Evolutionary conservation across 78 protist species (phyloP), one percentile per base, ranked within the genome.

Genomic region (Andalucia godoyi): DNA sequence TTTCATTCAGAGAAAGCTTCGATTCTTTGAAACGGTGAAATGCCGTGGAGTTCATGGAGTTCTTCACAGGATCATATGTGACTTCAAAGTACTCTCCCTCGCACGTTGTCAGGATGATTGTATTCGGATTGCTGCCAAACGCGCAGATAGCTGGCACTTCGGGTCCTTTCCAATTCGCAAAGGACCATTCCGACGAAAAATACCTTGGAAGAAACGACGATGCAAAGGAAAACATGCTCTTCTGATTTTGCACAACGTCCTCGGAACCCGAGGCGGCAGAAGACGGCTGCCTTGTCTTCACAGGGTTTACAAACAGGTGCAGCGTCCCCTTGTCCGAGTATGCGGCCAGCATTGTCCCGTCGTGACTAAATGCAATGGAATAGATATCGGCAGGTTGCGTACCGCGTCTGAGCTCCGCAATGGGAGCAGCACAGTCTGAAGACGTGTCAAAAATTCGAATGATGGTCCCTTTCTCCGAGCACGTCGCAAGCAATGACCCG

Each of bases 381-480:
- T 70, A 17, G 12, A 74, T 43, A 23, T 1, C 27, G 15, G 54
- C 95, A 25, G 53, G 32, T 41, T 87, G 76, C 10, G 90, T 85
- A 15, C 98, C 98, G 1, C 98, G 47, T 30, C 98, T 60, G 42
- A 93, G 79, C 68, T 90, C 92, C 39, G 79, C 70, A 33, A 85
- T 54, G 46, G 46, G 69, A 17, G 65, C 60, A 27, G 90, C 95
- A n/a, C n/a, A n/a, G 39, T 23, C 25, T 9, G 80, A 72, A 17
- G 41, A 45, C 7, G 95, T 74, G 72, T 93, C 96, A 54, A 75
- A 90, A 21, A 91, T 72, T 59, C 96, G 85, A n/a, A 93, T 73
- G 17, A 90, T 64, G 1, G 97, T 90, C n/a, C 97, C 97, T 73
- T 62, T 79, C 69, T 88, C 97, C 6, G 90, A 83, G 2, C 95